Evolutionary conservation across 2,329 filamentous ascomycete species (phyloP).

Genomic region (Thermothelomyces thermophilus): DNA sequence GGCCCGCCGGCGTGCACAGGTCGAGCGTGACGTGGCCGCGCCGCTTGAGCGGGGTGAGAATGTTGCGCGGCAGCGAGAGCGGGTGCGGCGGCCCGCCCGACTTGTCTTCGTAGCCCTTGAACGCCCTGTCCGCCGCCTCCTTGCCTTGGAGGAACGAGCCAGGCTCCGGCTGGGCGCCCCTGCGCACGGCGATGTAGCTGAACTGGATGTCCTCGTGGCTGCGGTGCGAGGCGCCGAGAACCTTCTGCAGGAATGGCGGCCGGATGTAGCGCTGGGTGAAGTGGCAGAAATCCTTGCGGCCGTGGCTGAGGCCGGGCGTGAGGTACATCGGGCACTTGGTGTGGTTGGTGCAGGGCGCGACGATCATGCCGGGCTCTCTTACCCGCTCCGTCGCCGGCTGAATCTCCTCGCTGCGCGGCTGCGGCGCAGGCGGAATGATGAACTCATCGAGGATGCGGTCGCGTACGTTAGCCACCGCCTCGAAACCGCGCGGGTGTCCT

Average conservation of each 20-base stretch:
- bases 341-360: conserved; percentile 85
- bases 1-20: conserved; percentile 78
- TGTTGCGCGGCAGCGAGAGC: conserved; percentile 67
- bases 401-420: conserved; percentile 33
- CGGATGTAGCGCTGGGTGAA: conserved; percentile 86
- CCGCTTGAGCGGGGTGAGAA: conserved; percentile 79
- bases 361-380: conserved; percentile 56
- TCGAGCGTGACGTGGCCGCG: conserved; percentile 84
- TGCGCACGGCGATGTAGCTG: conserved; percentile 79
- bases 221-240: conserved; percentile 60
- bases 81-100: conserved; percentile 41
- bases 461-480: conserved; percentile 79
- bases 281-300: conserved; percentile 84
- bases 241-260: conserved; percentile 70
- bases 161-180: conserved; percentile 51
- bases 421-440: conserved; percentile 54
- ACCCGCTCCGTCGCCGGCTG: conserved; percentile 38
- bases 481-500: conserved; percentile 84
- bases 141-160: conserved; percentile 39
- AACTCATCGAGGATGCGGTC: conserved; percentile 70
- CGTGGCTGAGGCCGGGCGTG: conserved; percentile 58
- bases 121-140: conserved; percentile 57
- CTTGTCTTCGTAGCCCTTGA: conserved; percentile 60
- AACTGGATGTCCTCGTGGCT: conserved; percentile 91
- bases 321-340: conserved; percentile 82